phyloP scores from a whole-genome alignment of 306 rosid genomes.

The Herpetospermum pedunculosum region DNA sequence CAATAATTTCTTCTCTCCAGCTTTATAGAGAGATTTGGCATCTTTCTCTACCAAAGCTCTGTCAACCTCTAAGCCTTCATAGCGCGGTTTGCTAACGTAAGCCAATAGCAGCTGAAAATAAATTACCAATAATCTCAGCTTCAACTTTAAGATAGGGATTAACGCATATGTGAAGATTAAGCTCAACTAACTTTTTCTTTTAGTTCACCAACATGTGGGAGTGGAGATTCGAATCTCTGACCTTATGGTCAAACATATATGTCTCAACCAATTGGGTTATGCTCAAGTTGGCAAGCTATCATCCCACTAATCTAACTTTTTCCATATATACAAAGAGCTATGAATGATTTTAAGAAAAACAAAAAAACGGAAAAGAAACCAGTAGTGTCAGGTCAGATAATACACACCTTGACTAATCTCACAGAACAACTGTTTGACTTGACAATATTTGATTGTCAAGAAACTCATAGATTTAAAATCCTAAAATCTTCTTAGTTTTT shows the following conservation, averaged over 20 bases:
- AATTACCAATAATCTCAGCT: not conserved
- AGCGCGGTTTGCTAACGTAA: slow-evolving; percentile 36
- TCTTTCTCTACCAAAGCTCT: slow-evolving; percentile 26
- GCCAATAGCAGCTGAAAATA: slow-evolving; percentile 51
- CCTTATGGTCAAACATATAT: too few relatives aligned
- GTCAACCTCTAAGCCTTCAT: slow-evolving; percentile 62
- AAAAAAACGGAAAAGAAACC: too few relatives aligned
- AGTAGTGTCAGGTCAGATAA: not conserved
- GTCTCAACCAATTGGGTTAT: too few relatives aligned
- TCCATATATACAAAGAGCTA: not conserved
- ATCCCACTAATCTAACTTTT: not conserved
- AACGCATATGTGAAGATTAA: not conserved
- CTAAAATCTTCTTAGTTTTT: not conserved
- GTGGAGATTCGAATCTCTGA: too few relatives aligned
- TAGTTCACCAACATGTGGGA: too few relatives aligned
- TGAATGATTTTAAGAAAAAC: too few relatives aligned
- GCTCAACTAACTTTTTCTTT: too few relatives aligned
- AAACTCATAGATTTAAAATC: not conserved
- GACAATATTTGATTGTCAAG: not conserved
- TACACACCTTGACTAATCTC: too few relatives aligned
- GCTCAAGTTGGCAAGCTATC: too few relatives aligned
- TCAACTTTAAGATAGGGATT: not conserved
- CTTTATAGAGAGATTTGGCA: slow-evolving; percentile 22
- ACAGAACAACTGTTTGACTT: not conserved
- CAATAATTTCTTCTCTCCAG: slow-evolving; percentile 28